phyloP scores from a whole-genome alignment of 2,329 filamentous ascomycete species.

The Curvularia spicifera region DNA sequence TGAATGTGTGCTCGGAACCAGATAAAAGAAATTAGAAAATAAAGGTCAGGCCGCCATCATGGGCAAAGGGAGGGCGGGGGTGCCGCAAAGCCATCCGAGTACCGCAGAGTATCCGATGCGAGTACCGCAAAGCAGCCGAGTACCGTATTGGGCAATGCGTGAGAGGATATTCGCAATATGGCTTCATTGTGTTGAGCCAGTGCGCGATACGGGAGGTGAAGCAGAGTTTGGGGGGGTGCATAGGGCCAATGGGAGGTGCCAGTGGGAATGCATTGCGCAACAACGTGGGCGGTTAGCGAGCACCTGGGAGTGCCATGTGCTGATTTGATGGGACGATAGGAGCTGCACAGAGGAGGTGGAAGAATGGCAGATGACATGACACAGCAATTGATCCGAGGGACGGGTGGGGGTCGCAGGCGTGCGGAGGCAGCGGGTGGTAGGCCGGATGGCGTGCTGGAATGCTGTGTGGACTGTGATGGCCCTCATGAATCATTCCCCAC shows the following conservation, averaged over 20 bases:
- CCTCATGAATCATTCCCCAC: slow-evolving; percentile 39
- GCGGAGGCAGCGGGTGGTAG: slow-evolving; percentile 21
- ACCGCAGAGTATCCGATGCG: too few relatives aligned
- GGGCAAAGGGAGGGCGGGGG: slow-evolving; percentile 11
- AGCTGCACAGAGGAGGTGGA: background rate
- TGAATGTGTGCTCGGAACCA: slow-evolving; percentile 9
- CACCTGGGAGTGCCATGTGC: slow-evolving; percentile 32
- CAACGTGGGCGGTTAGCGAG: slow-evolving; percentile 27
- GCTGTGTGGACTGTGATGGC: slow-evolving; percentile 30
- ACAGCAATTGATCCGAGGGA: slow-evolving; percentile 24
- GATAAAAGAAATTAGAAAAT: background rate
- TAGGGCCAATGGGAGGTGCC: slow-evolving; percentile 8
- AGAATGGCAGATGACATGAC: slow-evolving; percentile 9
- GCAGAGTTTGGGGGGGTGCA: slow-evolving; percentile 19
- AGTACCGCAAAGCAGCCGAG: slow-evolving; percentile 8
- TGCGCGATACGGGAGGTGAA: slow-evolving; percentile 18
- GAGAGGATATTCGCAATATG: slow-evolving; percentile 28
- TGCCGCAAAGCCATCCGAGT: slow-evolving; percentile 4
- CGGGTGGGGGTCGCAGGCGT: slow-evolving; percentile 14
- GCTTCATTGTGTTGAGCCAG: slow-evolving; percentile 28
- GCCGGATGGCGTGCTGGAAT: slow-evolving; percentile 43
- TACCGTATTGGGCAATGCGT: slow-evolving; percentile 20
- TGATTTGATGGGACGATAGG: background rate
- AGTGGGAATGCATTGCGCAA: slow-evolving; percentile 20
- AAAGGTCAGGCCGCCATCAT: background rate